Conservation (phyloP, 768 basidiomycete species). For the Boletus sensibilis region DNA sequence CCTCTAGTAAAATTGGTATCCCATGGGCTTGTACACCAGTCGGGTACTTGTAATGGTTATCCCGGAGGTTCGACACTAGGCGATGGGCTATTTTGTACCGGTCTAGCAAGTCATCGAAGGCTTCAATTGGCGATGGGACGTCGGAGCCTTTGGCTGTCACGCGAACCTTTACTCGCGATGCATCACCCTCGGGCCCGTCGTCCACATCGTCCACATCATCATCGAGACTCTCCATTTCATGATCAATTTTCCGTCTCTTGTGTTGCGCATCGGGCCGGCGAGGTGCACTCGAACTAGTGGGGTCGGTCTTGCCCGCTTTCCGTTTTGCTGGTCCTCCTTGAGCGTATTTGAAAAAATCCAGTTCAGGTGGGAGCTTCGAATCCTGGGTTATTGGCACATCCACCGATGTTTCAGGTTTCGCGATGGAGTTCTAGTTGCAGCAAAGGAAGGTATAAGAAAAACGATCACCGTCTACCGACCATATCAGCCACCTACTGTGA, state of each 20-base stretch:
- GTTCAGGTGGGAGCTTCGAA: constrained; percentile 66
- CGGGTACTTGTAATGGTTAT: constrained; percentile 61
- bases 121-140: constrained; percentile 56
- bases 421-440: constrained; percentile 25
- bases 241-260: constrained; percentile 33
- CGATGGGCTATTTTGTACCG: constrained; percentile 59
- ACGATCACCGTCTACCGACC: not conserved
- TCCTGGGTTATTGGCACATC: constrained; percentile 27
- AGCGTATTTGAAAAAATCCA: constrained; percentile 93
- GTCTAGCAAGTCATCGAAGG: constrained; percentile 58
- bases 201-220: constrained; percentile 24
- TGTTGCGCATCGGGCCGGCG: constrained; percentile 10
- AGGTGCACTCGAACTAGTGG: constrained; percentile 13
- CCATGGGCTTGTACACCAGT: constrained; percentile 82
- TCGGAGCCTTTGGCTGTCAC: constrained; percentile 73
- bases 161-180: constrained; percentile 49
- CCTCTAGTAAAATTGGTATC: constrained; percentile 79
- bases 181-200: constrained; percentile 21
- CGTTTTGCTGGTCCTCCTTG: constrained; percentile 54
- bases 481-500: constrained; percentile 49
- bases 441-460: constrained; percentile 2
- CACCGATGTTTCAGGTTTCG: constrained; percentile 23
- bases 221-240: constrained; percentile 22
- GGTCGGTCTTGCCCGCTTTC: constrained; percentile 34
- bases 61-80: constrained; percentile 61